Evolutionary conservation across 208 protist genomes (phyloP), one percentile per base, ranked within the genome.

Genomic region (Leishmania turanica): DNA sequence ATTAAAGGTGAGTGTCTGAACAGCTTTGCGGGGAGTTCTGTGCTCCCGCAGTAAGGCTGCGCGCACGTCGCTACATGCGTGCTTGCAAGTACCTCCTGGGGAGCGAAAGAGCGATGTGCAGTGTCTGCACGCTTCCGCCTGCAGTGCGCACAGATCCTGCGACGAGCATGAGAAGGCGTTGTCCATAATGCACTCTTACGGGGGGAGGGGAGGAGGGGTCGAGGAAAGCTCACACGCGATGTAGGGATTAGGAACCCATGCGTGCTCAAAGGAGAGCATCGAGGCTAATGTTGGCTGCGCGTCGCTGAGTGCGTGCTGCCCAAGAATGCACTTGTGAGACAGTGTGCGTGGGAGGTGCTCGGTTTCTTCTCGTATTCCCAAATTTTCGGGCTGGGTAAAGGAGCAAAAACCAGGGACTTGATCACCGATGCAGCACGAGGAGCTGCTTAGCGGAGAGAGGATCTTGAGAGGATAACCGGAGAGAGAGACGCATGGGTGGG

Each of bases 1-100:
- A 62, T 62, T 19, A 17, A 47, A 76, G 19, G 51, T 62, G 51
- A 76, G 51, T 47, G 72, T 76, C 51, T 76, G 72, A 37, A 62
- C 51, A 9, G 51, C 51, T 76, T 62, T n/a, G 24, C 69, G 27
- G 45, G 69, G 69, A 3, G 69, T 37, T 15, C 27, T 53, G 7
- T 17, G 37, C 7, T 31, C 2, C 27, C 45, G 51, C 40, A 73
- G 21, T 31, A 37, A 8, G 19, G 42, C 37, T 34, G 24, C 24
- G 45, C 24, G 13, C 1, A 9, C 37, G 69, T 54, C 45, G 21
- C 69, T 51, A 37, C 69, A 54, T 34, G 8, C 37, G 24, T 13
- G 69, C 40, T 21, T 51, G 24, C 21, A 34, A 13, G 13, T 53
- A 34, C 45, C 69, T 53, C 13, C 45, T 31, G 5, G 45, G 69